Evolutionary conservation across 2,329 filamentous ascomycete species (phyloP).

Genomic region (Trichoderma sp.): DNA sequence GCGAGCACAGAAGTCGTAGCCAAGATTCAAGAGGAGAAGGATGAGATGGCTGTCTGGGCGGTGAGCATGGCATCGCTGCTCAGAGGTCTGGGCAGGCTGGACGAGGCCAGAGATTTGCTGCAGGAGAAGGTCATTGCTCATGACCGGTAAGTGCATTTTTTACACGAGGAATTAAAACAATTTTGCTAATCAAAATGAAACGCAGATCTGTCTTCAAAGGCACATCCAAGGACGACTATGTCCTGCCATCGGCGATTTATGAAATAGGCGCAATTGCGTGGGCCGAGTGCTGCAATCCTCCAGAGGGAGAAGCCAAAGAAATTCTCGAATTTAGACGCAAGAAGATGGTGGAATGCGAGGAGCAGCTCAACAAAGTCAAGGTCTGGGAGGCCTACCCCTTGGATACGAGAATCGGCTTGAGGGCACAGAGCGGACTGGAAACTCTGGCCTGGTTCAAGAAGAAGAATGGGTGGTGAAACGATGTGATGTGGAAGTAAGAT

Average conservation of each 20-base stretch:
- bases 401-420: slow-evolving; percentile 75
- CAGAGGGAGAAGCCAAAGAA: slow-evolving; percentile 37
- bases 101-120: slow-evolving; percentile 68
- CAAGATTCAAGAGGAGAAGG: slow-evolving; percentile 56
- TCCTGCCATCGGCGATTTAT: slow-evolving; percentile 76
- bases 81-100: slow-evolving; percentile 63
- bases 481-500: neutral
- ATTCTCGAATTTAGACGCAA: slow-evolving; percentile 46
- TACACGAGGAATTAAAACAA: fast-evolving
- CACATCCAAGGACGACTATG: slow-evolving; percentile 68
- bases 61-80: slow-evolving; percentile 69
- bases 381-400: slow-evolving; percentile 73
- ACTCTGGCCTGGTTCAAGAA: slow-evolving; percentile 61
- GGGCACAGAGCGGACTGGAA: slow-evolving; percentile 69
- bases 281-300: slow-evolving; percentile 62
- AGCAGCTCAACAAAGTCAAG: slow-evolving; percentile 68
- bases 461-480: slow-evolving; percentile 43
- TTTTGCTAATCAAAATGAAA: no score
- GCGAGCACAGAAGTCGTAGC: slow-evolving; percentile 46
- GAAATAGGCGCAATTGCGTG: slow-evolving; percentile 84
- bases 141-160: slow-evolving; percentile 56
- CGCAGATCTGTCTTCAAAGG: slow-evolving; percentile 60
- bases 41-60: slow-evolving; percentile 67
- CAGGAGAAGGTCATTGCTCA: slow-evolving; percentile 66
- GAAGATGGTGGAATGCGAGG: slow-evolving; percentile 64